Conservation (phyloP, 345 rosid genomes). For the Geranium brycei region DNA sequence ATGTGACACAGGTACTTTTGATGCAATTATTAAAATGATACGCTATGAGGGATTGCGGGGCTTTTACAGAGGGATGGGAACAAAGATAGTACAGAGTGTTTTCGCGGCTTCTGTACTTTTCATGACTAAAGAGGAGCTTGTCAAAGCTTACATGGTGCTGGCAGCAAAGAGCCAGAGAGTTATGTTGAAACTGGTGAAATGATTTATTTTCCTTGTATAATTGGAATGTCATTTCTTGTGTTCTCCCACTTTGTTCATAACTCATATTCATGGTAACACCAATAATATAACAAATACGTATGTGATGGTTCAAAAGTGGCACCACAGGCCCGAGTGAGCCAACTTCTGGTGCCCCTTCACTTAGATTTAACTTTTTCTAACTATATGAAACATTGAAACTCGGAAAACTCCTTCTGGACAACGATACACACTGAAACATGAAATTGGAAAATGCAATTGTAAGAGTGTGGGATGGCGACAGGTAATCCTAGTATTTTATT, state of each 20-base stretch:
- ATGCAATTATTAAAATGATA: slow-evolving; percentile 55
- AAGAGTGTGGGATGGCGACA: too few species aligned
- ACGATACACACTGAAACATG: too few species aligned
- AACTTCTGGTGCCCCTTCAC: not conserved
- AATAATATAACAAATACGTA: not conserved
- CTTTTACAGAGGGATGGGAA: slow-evolving; percentile 69
- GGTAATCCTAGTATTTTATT: too few species aligned
- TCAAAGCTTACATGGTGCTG: slow-evolving; percentile 35
- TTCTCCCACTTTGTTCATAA: not conserved
- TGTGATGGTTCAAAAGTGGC: not conserved
- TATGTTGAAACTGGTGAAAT: slow-evolving; percentile 5
- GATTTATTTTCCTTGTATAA: slow-evolving; percentile 3
- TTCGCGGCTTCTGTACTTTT: slow-evolving; percentile 68
- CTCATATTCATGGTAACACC: not conserved
- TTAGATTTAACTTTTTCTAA: too few species aligned
- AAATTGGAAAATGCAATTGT: too few species aligned
- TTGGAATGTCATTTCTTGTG: not conserved
- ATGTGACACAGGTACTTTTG: slow-evolving; percentile 33
- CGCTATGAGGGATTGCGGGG: slow-evolving; percentile 43
- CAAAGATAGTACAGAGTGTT: slow-evolving; percentile 65
- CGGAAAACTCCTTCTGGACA: too few species aligned
- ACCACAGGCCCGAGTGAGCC: slow-evolving; percentile 1
- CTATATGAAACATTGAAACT: too few species aligned
- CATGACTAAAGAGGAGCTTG: slow-evolving; percentile 63
- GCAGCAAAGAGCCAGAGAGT: slow-evolving; percentile 27